Percentiles rank a stretch among this genome's conserved stretches.
Evolutionary conservation across 2,329 filamentous ascomycete genomes (phyloP).

Genomic region (Fusarium cyanostomum): DNA sequence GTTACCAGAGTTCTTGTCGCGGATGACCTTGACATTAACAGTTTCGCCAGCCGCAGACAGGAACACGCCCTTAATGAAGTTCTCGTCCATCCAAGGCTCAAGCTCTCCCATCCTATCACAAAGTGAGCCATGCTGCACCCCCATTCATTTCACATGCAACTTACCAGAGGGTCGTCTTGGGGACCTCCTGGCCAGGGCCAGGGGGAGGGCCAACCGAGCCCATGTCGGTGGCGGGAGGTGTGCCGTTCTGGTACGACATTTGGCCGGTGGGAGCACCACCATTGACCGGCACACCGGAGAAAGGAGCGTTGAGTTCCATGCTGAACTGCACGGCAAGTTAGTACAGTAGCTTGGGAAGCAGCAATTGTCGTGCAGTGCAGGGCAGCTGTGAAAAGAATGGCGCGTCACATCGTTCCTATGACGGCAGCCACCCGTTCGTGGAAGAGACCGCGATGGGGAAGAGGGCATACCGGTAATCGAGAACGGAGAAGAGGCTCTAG

Average conservation of each 20-base stretch:
- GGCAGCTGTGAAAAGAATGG: background rate
- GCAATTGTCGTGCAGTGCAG: no score
- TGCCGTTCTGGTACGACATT: slow-evolving; percentile 53
- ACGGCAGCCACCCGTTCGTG: background rate
- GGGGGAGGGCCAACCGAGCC: slow-evolving; percentile 47
- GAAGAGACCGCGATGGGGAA: background rate
- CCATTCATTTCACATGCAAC: slow-evolving; percentile 11
- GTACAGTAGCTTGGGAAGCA: background rate
- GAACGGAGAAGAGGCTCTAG: slow-evolving; percentile 31
- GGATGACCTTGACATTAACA: slow-evolving; percentile 99
- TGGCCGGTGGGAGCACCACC: slow-evolving; percentile 45
- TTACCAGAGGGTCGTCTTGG: slow-evolving; percentile 69
- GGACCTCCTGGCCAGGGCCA: slow-evolving; percentile 54
- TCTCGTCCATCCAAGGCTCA: slow-evolving; percentile 99
- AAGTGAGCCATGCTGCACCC: slow-evolving; percentile 17
- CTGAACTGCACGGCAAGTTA: slow-evolving; percentile 36
- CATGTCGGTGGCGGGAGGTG: slow-evolving; percentile 52
- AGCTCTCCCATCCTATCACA: slow-evolving; percentile 92
- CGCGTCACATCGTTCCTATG: background rate
- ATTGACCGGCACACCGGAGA: slow-evolving; percentile 45
- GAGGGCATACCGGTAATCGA: slow-evolving; percentile 22
- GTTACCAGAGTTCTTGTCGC: slow-evolving; percentile 98
- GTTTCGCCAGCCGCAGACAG: slow-evolving; percentile 87
- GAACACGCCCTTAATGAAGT: slow-evolving; percentile 96
- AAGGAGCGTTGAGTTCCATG: slow-evolving; percentile 49